Conservation (phyloP, 2,329 filamentous ascomycete genomes). For the Colletotrichum horii region DNA sequence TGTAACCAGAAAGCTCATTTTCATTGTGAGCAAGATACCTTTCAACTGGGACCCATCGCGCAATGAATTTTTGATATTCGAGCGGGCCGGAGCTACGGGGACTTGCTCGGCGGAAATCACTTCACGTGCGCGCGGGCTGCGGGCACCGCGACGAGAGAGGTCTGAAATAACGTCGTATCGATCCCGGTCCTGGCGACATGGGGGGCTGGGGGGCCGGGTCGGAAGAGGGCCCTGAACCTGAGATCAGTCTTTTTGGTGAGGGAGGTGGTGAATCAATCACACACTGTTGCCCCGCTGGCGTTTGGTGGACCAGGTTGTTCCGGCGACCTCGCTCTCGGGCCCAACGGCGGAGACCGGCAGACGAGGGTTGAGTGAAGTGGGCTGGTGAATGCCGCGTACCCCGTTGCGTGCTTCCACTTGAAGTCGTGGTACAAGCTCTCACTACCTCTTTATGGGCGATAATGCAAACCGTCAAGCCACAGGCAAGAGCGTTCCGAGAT, state of each 20-base stretch:
- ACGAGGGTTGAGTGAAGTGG: background rate
- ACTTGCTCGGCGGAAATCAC: background rate
- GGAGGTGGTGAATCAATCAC: background rate
- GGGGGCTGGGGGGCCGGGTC: background rate
- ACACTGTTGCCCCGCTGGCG: background rate
- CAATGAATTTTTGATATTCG: background rate
- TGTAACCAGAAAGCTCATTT: background rate
- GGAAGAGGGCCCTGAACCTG: background rate
- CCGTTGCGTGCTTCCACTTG: background rate
- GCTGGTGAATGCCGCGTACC: background rate
- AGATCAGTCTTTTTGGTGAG: background rate
- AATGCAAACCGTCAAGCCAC: background rate
- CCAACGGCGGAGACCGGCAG: constrained; percentile 1
- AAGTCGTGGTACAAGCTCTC: background rate
- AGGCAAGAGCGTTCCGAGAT: background rate
- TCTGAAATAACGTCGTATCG: constrained; percentile 2
- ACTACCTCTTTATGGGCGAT: background rate
- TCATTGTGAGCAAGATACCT: background rate
- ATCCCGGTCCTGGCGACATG: background rate
- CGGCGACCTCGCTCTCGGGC: background rate
- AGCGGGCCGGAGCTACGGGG: background rate
- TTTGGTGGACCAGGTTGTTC: background rate
- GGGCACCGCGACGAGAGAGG: background rate
- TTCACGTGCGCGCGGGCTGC: background rate
- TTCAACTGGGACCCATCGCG: background rate